Base-by-base conservation (phyloP, 768 basidiomycete genomes). In the Epithele typhae region DNA sequence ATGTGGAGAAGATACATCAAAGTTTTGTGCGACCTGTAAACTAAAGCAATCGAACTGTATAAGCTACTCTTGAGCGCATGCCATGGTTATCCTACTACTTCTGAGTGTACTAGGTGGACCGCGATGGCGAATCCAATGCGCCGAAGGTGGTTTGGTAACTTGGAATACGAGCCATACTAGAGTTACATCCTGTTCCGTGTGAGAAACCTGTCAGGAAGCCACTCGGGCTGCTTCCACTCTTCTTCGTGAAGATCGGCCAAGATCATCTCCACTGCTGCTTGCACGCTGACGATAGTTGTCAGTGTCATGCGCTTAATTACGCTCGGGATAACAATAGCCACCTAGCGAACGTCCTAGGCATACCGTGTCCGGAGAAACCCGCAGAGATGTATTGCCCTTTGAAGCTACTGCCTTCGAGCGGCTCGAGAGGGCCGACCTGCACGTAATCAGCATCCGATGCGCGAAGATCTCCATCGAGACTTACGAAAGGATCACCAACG, bases 301-400 rank as follows among this genome's bases (percentile, higher is more conserved):
- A 35, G 46, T 39, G 43, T 38, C 32, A 23, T 14, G 30, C 25
- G n/a, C 15, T 25, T 48, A n/a, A 22, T 36, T 38, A 23, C 10
- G 27, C 11, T 14, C 9, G 14, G 5, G n/a, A 12, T 21, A n/a
- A 22, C 11, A 18, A 30, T 14, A 48, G 74, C 35, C 54, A 84
- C 87, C 85, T 87, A 24, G 76, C 79, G 60, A 75, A 88, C 0
- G 83, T 78, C 4, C 84, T 77, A 4, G 87, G 79, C 86, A 91
- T 90, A 0, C 88, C 89, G 52, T 90, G 88, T 1, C 88, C 88
- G 0, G 78, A 72, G 55, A 78, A 89, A 3, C 87, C 88, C 0
- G 81, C 87, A 6, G 80, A 69, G 12, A 90, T 78, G 57, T 78
- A 89, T 51, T 89, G 87, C 0, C 84, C 83, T 6, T 70, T 55